Base-by-base conservation (phyloP, 139 green algal genomes). In the Asterochloris erici region DNA sequence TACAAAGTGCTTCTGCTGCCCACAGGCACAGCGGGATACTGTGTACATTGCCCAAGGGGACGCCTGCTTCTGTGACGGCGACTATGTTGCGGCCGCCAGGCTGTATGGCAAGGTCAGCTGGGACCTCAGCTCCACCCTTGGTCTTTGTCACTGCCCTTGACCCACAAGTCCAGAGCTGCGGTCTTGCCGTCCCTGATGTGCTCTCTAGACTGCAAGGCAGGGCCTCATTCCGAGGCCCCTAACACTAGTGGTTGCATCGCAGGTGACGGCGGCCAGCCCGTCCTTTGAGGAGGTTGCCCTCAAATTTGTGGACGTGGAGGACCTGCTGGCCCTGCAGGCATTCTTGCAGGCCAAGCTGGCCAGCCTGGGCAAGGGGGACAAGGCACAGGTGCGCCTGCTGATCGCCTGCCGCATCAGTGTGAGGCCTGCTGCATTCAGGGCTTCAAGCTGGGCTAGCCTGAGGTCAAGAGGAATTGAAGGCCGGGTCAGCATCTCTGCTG, bases 221-320 rank as follows among this genome's bases (percentile, higher is more conserved):
- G 79, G 69, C 10, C 71, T 54, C 4, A 54, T 54, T 54, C 6
- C 6, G 38, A 54, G 38, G 38, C 38, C 38, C 6, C 38, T 54
- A 54, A 10, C 38, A 54, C 38, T 54, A 54, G 38, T 54, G 38
- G 38, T 6, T 54, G 38, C 38, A 54, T 54, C 6, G 38, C 38
- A 54, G 38, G 47, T 92, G 29, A 90, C 80, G 0, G 85, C 79
- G 16, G 74, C 71, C 1, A 24, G 28, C 14, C 93, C 93, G 12
- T 84, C 85, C 15, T 98, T 98, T 86, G 95, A 98, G 87, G 94
- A 98, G 74, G 68, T 98, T 23, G 90, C 93, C 12, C 87, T 98
- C 77, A 85, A 83, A 60, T 87, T 98, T 70, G 91, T 98, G 80
- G 91, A 94, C 60, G 82, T 79, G 0, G 87, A 86, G 4, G 84